Evolutionary conservation across 2,329 filamentous ascomycete genomes (phyloP), one percentile per base, ranked within the genome.

Genomic region (Knufia petricola): DNA sequence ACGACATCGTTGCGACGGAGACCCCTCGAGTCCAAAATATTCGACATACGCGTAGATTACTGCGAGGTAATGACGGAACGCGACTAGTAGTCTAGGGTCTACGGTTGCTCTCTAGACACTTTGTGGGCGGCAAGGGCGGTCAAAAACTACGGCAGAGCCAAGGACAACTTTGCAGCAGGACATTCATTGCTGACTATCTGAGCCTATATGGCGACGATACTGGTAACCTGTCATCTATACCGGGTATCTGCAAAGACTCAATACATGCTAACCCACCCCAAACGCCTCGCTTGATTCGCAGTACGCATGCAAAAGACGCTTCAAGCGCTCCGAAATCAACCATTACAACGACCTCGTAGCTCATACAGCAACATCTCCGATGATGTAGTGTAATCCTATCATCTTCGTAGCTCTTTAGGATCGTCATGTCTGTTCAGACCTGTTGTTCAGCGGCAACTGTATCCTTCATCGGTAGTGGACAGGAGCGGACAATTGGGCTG

Each of bases 231-330:
- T 13, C 6, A n/a, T 36, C 4, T 7, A 36, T 36, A 13, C 15
- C 32, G 10, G 6, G 10, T 36, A 36, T n/a, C 15, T n/a, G n/a
- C n/a, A n/a, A n/a, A n/a, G n/a, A n/a, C n/a, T n/a, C n/a, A n/a
- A n/a, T n/a, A n/a, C n/a, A n/a, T n/a, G n/a, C 6, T 28, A 12
- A 28, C 12, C 12, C 6, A 15, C 19, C 44, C 23, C 43, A 17
- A 47, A 47, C 44, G 9, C 44, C 44, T 37, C 44, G 44, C 44
- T 47, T 47, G 17, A 23, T 23, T 30, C 34, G 34, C 44, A 47
- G 44, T 34, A 47, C 34, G 13, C 19, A 21, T 13, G n/a, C 20
- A 23, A 7, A n/a, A 34, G 2, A 32, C 26, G 31, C 31, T 7
- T 34, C 28, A 36, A 46, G 31, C 31, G 30, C 30, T 36, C 13